Conservation (phyloP, 2,329 filamentous ascomycete genomes). For the Xylaria sp. region DNA sequence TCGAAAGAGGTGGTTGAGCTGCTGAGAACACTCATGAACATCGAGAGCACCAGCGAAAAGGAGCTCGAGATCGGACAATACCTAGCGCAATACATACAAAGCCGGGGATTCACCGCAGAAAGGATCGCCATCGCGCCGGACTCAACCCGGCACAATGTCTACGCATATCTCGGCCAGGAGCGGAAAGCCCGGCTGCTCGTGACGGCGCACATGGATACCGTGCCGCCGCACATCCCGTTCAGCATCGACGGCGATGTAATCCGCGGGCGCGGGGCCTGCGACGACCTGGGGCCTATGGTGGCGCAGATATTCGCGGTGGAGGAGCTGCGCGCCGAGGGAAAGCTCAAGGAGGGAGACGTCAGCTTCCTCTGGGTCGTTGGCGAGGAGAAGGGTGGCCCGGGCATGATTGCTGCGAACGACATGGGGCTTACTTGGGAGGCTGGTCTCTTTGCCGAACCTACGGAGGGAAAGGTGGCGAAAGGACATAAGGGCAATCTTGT, state of each 20-base stretch:
- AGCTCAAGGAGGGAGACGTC: slow-evolving; percentile 37
- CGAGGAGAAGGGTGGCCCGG: slow-evolving; percentile 60
- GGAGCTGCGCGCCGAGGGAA: slow-evolving; percentile 37
- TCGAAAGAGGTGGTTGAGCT: slow-evolving; percentile 35
- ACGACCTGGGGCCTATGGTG: slow-evolving; percentile 49
- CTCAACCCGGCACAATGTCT: slow-evolving; percentile 46
- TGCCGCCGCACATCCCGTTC: slow-evolving; percentile 60
- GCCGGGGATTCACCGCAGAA: slow-evolving; percentile 45
- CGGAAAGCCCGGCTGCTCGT: slow-evolving; percentile 42
- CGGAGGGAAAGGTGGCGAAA: slow-evolving; percentile 57
- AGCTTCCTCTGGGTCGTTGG: slow-evolving; percentile 50
- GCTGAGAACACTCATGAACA: slow-evolving; percentile 44
- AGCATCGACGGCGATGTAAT: slow-evolving; percentile 46
- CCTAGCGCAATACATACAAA: slow-evolving; percentile 40
- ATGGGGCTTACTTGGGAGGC: slow-evolving; percentile 50
- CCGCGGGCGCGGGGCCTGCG: slow-evolving; percentile 52
- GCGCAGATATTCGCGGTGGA: slow-evolving; percentile 56
- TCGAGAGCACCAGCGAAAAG: slow-evolving; percentile 45
- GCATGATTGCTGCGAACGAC: slow-evolving; percentile 57
- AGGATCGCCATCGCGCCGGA: slow-evolving; percentile 42
- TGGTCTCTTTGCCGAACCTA: slow-evolving; percentile 60
- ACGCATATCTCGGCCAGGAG: slow-evolving; percentile 44
- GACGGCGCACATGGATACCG: slow-evolving; percentile 47
- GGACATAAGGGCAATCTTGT: slow-evolving; percentile 57
- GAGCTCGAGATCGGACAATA: slow-evolving; percentile 45